These are phyloP conservation scores for Alternaria arbusti DNA, from an alignment of 2,329 filamentous ascomycete species.

Conservation along the genomic window DNA sequence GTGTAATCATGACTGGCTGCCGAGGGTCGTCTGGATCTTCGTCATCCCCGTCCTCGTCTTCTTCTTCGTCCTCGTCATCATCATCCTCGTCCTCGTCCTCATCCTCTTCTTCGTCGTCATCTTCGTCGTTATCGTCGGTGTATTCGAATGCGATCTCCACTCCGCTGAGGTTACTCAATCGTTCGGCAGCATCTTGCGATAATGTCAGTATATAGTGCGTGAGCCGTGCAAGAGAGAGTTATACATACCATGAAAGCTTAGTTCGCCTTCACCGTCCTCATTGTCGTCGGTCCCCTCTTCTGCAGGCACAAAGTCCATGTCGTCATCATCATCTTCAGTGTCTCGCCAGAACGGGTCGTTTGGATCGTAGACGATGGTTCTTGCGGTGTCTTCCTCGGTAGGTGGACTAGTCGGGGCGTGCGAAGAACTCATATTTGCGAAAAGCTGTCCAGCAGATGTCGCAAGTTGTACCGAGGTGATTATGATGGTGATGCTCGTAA, in stretches of 20 bases:
- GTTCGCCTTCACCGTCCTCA: conserved; percentile 48
- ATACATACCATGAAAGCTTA: conserved; percentile 46
- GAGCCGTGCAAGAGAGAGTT: background rate
- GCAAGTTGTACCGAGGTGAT: conserved; percentile 9
- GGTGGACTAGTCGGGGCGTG: conserved; percentile 29
- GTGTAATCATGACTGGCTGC: conserved; percentile 51
- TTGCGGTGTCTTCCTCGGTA: conserved; percentile 32
- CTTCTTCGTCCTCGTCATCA: conserved; percentile 44
- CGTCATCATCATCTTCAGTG: conserved; percentile 50
- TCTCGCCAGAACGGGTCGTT: conserved; percentile 44
- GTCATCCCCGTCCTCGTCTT: conserved; percentile 32
- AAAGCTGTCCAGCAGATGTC: background rate
- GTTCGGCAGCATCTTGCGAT: conserved; percentile 49
- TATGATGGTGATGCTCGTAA: conserved; percentile 6
- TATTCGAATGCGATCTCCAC: conserved; percentile 52
- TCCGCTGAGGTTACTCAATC: conserved; percentile 50
- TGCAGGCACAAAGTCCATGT: conserved; percentile 59
- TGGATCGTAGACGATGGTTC: conserved; percentile 41
- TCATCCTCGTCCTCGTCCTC: conserved; percentile 23
- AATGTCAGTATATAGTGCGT: conserved; percentile 2
- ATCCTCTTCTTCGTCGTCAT: conserved; percentile 22
- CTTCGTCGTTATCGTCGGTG: conserved; percentile 47
- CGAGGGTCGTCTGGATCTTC: conserved; percentile 17
- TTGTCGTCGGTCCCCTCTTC: conserved; percentile 49
- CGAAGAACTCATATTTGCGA: conserved; percentile 34